Evolutionary conservation across 495 filamentous ascomycete species (phyloP).

Genomic region (Tuber umbilicatum): DNA sequence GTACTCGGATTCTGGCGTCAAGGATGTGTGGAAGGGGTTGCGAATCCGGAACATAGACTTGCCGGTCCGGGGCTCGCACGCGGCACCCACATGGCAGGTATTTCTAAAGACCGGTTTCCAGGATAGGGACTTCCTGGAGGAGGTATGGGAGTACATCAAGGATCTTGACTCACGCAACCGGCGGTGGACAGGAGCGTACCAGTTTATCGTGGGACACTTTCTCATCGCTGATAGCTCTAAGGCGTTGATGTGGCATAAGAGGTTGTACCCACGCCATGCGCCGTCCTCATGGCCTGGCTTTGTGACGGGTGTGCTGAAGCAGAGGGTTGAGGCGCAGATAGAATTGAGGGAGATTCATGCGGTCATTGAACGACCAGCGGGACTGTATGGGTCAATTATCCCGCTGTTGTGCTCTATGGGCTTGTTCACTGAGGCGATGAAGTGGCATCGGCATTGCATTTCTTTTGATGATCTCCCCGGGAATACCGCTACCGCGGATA

Average conservation of each 20-base stretch:
- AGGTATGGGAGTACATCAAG: conserved; percentile 30
- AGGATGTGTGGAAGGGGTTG: conserved; percentile 34
- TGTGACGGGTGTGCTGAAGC: conserved; percentile 15
- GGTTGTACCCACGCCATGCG: conserved; percentile 24
- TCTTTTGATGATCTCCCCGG: conserved; percentile 25
- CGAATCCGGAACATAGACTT: conserved; percentile 26
- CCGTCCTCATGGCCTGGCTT: conserved; percentile 23
- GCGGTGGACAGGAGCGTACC: conserved; percentile 31
- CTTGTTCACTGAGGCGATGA: conserved; percentile 22
- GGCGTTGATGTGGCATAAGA: conserved; percentile 21
- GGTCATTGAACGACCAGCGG: conserved; percentile 14
- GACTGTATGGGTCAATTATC: conserved; percentile 30
- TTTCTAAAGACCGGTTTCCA: conserved; percentile 24
- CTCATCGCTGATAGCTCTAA: conserved; percentile 14
- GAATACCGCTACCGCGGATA: conserved; percentile 25
- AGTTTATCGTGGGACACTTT: conserved; percentile 25
- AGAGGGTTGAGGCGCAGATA: conserved; percentile 10
- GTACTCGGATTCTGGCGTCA: conserved; percentile 29
- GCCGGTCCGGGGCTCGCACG: conserved; percentile 19
- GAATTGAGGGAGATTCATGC: conserved; percentile 26
- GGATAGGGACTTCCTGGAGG: conserved; percentile 22
- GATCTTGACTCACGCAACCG: conserved; percentile 14
- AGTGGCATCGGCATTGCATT: conserved; percentile 37
- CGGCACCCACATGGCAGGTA: conserved; percentile 29
- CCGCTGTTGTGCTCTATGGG: conserved; percentile 22